Evolutionary conservation across 1,284 basidiomycete species (phyloP).

Genomic region (Fomitopsis palustris): DNA sequence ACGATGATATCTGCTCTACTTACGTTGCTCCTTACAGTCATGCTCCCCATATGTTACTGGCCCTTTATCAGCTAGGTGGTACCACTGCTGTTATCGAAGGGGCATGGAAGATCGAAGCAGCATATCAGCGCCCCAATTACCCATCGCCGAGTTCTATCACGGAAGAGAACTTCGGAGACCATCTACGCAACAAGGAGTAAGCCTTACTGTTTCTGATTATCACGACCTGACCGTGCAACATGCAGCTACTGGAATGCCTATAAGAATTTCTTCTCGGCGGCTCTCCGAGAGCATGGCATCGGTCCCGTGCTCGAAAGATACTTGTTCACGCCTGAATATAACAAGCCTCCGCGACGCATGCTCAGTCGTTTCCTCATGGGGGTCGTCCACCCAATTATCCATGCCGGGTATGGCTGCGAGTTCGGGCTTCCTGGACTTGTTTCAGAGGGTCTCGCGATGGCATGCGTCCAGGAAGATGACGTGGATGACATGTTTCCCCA

Average conservation of each 20-base stretch:
- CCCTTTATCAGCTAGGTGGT: conserved; percentile 49
- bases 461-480: conserved; percentile 26
- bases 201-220: conserved; percentile 11
- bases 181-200: conserved; percentile 47
- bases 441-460: conserved; percentile 48
- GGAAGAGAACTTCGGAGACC: conserved; percentile 41
- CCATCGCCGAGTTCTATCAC: conserved; percentile 42
- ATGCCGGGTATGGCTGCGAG: conserved; percentile 61
- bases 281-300: conserved; percentile 41
- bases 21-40: conserved; percentile 32
- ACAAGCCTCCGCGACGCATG: conserved; percentile 54
- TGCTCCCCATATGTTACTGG: conserved; percentile 47
- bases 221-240: neutral
- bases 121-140: conserved; percentile 31
- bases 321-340: conserved; percentile 52
- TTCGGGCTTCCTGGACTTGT: conserved; percentile 61
- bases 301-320: conserved; percentile 48
- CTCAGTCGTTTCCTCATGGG: conserved; percentile 56
- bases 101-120: conserved; percentile 38
- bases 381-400: conserved; percentile 64
- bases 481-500: conserved; percentile 25
- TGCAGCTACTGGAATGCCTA: conserved; percentile 57
- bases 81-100: conserved; percentile 36
- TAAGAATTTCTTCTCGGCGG: conserved; percentile 49
- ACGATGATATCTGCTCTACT: neutral